These are phyloP conservation scores for Sextonia rubra DNA, from an alignment of 164 flowering plant genomes.

Conservation along the genomic window DNA sequence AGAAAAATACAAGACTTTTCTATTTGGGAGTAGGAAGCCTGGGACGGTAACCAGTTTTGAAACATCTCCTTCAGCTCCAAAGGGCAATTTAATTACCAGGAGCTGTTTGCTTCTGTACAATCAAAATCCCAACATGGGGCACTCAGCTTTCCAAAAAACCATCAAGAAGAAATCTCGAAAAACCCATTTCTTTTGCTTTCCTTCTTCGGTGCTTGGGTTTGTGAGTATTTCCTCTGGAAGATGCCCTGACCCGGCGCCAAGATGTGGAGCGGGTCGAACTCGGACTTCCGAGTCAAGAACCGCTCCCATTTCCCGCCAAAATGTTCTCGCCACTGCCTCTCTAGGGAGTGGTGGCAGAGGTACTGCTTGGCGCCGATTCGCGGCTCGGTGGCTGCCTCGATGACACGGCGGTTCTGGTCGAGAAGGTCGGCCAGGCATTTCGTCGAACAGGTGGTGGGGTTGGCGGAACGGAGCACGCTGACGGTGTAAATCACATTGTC, in stretches of 20 bases:
- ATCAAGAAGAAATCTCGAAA: background rate
- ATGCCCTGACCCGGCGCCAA: slow-evolving; percentile 86
- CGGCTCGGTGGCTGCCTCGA: slow-evolving; percentile 12
- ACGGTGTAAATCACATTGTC: slow-evolving; percentile 22
- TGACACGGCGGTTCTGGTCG: slow-evolving; percentile 17
- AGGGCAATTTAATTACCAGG: too few relatives aligned
- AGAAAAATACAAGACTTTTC: too few relatives aligned
- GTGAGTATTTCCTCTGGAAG: slow-evolving; percentile 39
- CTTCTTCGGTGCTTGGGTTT: background rate
- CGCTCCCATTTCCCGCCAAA: slow-evolving; percentile 70
- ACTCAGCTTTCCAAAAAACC: background rate
- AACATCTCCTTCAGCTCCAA: too few relatives aligned
- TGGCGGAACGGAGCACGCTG: slow-evolving; percentile 27
- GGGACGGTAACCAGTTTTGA: too few relatives aligned
- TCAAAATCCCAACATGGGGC: background rate
- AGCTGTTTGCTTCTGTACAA: background rate
- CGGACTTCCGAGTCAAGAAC: slow-evolving; percentile 53
- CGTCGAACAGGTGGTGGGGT: slow-evolving; percentile 16
- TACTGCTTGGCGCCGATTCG: slow-evolving; percentile 65
- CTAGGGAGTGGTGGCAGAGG: slow-evolving; percentile 56
- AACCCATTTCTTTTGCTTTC: background rate
- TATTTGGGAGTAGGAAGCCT: too few relatives aligned
- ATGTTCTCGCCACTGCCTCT: slow-evolving; percentile 66
- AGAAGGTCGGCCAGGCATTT: slow-evolving; percentile 17
- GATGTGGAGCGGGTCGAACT: slow-evolving; percentile 71